Evolutionary conservation across 148 eudicot genomes (phyloP).

Genomic region (Cornus controversa): DNA sequence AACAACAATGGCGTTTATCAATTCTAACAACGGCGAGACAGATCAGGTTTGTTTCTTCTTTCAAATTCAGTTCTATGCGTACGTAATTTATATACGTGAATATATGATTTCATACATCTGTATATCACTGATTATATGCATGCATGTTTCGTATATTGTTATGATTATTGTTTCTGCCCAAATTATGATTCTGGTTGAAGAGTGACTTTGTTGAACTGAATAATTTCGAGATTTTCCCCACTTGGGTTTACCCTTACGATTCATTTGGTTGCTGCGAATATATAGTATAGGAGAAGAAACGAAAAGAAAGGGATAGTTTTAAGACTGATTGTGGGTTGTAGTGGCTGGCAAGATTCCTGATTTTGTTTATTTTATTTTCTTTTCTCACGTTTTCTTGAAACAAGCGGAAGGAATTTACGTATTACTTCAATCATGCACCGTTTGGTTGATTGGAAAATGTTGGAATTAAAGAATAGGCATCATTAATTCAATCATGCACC

Average conservation of each 20-base stretch:
- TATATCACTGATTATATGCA: neutral
- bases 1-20: constrained; percentile 20
- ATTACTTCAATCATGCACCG: neutral
- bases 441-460: neutral
- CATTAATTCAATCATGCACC: neutral
- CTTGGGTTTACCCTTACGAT: neutral
- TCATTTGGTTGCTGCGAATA: neutral
- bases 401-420: neutral
- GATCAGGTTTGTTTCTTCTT: constrained; percentile 22
- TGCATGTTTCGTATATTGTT: neutral
- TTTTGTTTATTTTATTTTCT: neutral
- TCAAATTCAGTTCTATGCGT: neutral
- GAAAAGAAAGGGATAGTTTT: neutral
- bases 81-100: neutral
- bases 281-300: neutral
- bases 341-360: neutral
- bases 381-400: neutral
- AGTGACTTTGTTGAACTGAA: neutral
- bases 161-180: neutral
- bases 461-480: too few relatives aligned
- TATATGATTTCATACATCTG: neutral
- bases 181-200: neutral
- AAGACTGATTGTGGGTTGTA: neutral
- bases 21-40: constrained; percentile 22
- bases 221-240: neutral